Evolutionary conservation across 2,329 filamentous ascomycete species (phyloP).

Genomic region (Rhytidhysteron rufulum): DNA sequence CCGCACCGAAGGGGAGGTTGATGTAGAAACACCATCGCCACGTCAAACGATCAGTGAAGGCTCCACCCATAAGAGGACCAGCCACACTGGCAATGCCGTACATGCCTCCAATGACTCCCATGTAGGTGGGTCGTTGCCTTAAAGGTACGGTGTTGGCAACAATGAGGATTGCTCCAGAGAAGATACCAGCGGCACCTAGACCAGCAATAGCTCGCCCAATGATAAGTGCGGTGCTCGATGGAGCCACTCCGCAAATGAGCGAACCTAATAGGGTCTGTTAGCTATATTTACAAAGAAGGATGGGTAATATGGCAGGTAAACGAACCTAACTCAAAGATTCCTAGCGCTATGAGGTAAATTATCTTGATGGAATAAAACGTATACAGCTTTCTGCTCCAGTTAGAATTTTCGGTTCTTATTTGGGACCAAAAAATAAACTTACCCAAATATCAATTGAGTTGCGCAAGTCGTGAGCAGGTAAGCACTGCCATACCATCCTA

Average conservation of each 20-base stretch:
- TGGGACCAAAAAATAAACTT: no score
- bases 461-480: constrained; percentile 42
- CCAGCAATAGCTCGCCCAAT: constrained; percentile 51
- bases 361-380: constrained; percentile 47
- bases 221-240: constrained; percentile 48
- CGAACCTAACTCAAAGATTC: constrained; percentile 52
- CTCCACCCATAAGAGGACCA: constrained; percentile 47
- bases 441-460: constrained; percentile 38
- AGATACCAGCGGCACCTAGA: constrained; percentile 49
- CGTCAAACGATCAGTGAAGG: constrained; percentile 42
- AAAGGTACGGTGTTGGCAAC: constrained; percentile 44
- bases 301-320: no score
- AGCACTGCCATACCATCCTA: constrained; percentile 44
- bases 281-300: no score
- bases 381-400: constrained; percentile 43
- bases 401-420: constrained; percentile 30
- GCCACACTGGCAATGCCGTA: constrained; percentile 47
- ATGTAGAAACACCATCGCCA: constrained; percentile 53
- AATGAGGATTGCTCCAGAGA: constrained; percentile 47
- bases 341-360: constrained; percentile 42
- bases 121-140: constrained; percentile 45
- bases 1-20: constrained; percentile 50
- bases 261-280: no score
- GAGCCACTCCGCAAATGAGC: constrained; percentile 50
- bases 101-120: constrained; percentile 47